Conservation (phyloP, 148 eudicot genomes). For the Camellia japonica region DNA sequence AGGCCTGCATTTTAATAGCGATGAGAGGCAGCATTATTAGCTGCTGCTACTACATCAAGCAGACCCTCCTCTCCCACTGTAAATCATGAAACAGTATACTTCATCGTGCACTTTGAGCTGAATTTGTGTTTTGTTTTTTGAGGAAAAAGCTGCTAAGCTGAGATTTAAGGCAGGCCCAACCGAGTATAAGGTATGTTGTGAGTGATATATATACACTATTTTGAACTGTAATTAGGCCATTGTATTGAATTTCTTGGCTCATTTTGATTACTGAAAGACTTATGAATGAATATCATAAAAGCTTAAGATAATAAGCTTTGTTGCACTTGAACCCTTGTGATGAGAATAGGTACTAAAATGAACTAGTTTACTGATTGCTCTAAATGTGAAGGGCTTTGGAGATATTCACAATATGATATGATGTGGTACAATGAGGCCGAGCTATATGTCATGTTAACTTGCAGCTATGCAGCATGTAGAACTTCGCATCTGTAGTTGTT, state of each 20-base stretch:
- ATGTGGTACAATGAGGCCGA: too few relatives aligned
- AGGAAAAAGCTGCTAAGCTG: not conserved
- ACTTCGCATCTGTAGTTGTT: too few relatives aligned
- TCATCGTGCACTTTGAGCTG: not conserved
- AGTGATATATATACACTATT: not conserved
- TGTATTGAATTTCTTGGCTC: conserved; percentile 12
- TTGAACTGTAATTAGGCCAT: not conserved
- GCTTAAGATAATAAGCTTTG: too few relatives aligned
- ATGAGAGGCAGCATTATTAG: conserved; percentile 45
- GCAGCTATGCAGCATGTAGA: too few relatives aligned
- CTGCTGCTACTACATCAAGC: not conserved
- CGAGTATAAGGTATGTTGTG: too few relatives aligned
- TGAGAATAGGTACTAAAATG: too few relatives aligned
- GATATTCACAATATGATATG: too few relatives aligned
- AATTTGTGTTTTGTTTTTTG: not conserved
- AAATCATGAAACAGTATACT: not conserved
- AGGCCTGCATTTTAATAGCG: conserved; percentile 59
- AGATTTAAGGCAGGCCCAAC: not conserved
- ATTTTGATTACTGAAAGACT: not conserved
- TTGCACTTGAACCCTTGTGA: too few relatives aligned
- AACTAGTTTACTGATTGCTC: too few relatives aligned
- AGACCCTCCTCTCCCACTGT: too few relatives aligned
- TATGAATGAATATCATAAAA: not conserved
- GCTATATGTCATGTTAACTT: too few relatives aligned
- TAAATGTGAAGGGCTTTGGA: too few relatives aligned